Evolutionary conservation across 495 filamentous ascomycete species (phyloP), one percentile per base, ranked within the genome.

Genomic region (Rusavskia elegans): DNA sequence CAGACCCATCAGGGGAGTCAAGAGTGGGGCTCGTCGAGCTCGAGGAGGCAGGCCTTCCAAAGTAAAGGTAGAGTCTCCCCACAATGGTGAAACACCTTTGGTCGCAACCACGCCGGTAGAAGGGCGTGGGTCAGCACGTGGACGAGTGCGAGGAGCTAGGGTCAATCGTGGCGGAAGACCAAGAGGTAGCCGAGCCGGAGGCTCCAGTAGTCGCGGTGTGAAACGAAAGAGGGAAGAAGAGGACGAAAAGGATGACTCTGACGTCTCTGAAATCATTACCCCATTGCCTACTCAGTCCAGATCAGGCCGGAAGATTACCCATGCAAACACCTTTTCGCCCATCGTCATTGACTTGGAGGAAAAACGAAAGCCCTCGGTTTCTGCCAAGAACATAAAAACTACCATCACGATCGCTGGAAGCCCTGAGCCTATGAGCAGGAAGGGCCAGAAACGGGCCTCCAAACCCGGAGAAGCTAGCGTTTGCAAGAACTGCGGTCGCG

Each of bases 241-340:
- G 17, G 66, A 67, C 42, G 66, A 63, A 29, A 68, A 63, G 45
- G 70, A 64, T 8, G 70, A 71, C 46, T 70, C 68, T 32, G 72
- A 77, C 50, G 68, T 65, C 41, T 70, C 72, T 9, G 68, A 70
- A 13, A 66, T 72, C 37, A 68, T 77, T 40, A 72, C 74, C 16
- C 72, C 76, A 14, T 61, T 73, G 11, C 75, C 76, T 3, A 84
- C 78, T 17, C 81, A 76, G 59, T 93, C 88, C 6, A 87, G 88
- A 57, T 94, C 87, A 14, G 89, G 89, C 29, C 80, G 89, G 41
- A 80, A 84, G 44, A 78, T 94, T 9, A 78, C 81, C 57, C 86
- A 84, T 53, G 87, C 88, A 5, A 66, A 76, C 6, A 53, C 76
- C 72, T 64, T 93, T 80, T 11, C 74, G 71, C 9, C 67, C 64